These are phyloP conservation scores for Sporothrix phasma DNA, from an alignment of 2,329 filamentous ascomycete genomes.

Conservation along the genomic window DNA sequence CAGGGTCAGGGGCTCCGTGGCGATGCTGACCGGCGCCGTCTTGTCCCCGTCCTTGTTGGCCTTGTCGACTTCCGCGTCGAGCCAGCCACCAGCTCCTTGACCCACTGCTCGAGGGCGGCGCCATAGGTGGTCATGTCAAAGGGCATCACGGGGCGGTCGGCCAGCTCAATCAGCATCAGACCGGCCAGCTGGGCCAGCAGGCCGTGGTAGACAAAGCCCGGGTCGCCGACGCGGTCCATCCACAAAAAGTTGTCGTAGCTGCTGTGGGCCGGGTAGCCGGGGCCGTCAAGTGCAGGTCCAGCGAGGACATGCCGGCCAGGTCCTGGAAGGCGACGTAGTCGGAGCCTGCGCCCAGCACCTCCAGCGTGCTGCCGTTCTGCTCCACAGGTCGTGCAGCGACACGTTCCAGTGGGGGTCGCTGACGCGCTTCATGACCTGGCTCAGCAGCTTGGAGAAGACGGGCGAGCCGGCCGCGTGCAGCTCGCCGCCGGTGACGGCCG, in stretches of 20 bases:
- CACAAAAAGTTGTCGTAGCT: conserved; percentile 87
- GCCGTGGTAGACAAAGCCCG: conserved; percentile 70
- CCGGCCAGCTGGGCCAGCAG: conserved; percentile 70
- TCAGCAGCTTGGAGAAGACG: conserved; percentile 61
- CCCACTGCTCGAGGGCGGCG: conserved; percentile 53
- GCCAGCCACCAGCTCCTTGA: conserved; percentile 23
- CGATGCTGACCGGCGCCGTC: conserved; percentile 28
- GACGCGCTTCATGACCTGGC: conserved; percentile 64
- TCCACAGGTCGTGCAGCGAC: conserved; percentile 68
- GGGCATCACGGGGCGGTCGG: conserved; percentile 70
- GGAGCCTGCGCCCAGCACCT: conserved; percentile 61
- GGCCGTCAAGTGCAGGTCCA: conserved; percentile 61
- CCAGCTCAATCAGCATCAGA: conserved; percentile 74
- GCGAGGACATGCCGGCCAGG: conserved; percentile 76
- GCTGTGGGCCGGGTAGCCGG: conserved; percentile 54
- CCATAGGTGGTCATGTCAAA: conserved; percentile 73
- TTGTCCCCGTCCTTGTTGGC: conserved; percentile 32
- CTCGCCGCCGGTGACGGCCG: conserved; percentile 62
- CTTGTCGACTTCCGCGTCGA: conserved; percentile 37
- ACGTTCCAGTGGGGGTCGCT: conserved; percentile 61
- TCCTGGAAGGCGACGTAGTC: conserved; percentile 89
- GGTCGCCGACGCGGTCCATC: conserved; percentile 72
- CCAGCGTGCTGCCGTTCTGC: conserved; percentile 48
- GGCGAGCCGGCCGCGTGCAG: conserved; percentile 77
- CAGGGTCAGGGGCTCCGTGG: conserved; percentile 49